Percentiles rank a stretch among this genome's conserved stretches.
phyloP scores from a whole-genome alignment of 208 protist genomes.

The Trypanosoma brucei region DNA sequence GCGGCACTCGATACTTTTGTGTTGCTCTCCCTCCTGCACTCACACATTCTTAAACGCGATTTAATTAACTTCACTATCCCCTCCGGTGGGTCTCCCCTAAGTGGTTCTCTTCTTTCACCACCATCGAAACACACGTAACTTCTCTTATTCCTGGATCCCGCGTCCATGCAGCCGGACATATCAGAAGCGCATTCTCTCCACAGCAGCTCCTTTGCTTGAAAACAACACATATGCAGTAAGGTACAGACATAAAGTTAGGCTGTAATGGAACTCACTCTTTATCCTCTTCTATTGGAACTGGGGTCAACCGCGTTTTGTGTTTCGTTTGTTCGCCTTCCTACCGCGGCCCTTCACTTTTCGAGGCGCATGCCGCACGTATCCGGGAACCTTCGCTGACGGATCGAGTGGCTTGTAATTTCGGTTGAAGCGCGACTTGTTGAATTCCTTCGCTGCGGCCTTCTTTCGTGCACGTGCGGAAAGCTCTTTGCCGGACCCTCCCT shows the following conservation, averaged over 20 bases:
- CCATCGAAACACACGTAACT: no score
- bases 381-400: slow-evolving; percentile 68
- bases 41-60: no score
- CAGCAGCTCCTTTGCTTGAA: no score
- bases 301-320: slow-evolving; percentile 45
- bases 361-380: slow-evolving; percentile 69
- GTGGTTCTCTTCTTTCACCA: no score
- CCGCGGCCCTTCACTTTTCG: slow-evolving; percentile 80
- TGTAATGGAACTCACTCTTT: neutral
- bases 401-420: slow-evolving; percentile 82
- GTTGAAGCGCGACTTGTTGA: slow-evolving; percentile 76
- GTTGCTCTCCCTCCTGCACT: no score
- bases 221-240: no score
- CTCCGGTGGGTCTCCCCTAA: no score
- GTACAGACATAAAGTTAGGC: neutral
- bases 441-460: slow-evolving; percentile 50
- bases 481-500: slow-evolving; percentile 25
- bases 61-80: no score
- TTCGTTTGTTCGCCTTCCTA: slow-evolving; percentile 80
- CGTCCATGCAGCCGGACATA: no score
- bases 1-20: no score
- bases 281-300: neutral
- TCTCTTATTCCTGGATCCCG: no score
- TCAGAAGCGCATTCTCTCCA: no score
- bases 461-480: slow-evolving; percentile 61